These are phyloP conservation scores for Trametes hirsuta DNA, from an alignment of 1,284 basidiomycete genomes.

Conservation along the genomic window DNA sequence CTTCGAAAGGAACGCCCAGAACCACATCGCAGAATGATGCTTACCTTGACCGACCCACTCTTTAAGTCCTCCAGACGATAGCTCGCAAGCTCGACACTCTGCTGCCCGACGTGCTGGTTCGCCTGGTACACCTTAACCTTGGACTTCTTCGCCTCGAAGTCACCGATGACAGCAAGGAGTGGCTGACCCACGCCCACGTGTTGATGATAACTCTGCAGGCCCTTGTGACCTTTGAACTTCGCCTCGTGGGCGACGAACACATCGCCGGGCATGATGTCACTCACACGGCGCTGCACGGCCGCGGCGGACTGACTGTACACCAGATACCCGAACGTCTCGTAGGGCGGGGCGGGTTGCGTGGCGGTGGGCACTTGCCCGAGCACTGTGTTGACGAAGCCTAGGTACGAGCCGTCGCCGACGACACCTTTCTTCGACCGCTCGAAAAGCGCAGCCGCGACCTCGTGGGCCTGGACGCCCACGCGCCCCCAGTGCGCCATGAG, in stretches of 20 bases:
- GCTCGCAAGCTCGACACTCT: constrained; percentile 80
- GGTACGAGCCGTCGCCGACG: constrained; percentile 82
- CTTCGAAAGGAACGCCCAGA: background rate
- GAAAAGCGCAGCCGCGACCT: constrained; percentile 66
- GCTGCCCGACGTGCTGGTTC: constrained; percentile 76
- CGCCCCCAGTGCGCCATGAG: constrained; percentile 72
- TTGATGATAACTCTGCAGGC: constrained; percentile 73
- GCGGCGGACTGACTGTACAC: constrained; percentile 74
- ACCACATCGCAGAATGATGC: background rate
- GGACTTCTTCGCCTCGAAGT: constrained; percentile 84
- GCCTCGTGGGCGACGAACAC: constrained; percentile 77
- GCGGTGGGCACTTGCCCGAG: constrained; percentile 64
- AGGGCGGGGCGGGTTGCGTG: constrained; percentile 35
- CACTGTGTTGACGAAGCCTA: constrained; percentile 74
- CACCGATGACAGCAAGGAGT: constrained; percentile 75
- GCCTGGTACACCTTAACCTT: constrained; percentile 86
- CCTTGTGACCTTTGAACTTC: constrained; percentile 88
- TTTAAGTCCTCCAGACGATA: constrained; percentile 91
- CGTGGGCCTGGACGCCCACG: constrained; percentile 75
- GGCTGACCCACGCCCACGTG: constrained; percentile 61
- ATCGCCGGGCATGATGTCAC: constrained; percentile 88
- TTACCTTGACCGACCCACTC: constrained; percentile 77
- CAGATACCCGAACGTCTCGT: constrained; percentile 65
- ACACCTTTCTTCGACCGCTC: constrained; percentile 77
- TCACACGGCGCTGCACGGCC: constrained; percentile 70